A percentile compares a stretch with the other conserved stretches of the same genome.
Conservation (phyloP, 1,284 basidiomycete species). For the Trichosporon inkin region DNA sequence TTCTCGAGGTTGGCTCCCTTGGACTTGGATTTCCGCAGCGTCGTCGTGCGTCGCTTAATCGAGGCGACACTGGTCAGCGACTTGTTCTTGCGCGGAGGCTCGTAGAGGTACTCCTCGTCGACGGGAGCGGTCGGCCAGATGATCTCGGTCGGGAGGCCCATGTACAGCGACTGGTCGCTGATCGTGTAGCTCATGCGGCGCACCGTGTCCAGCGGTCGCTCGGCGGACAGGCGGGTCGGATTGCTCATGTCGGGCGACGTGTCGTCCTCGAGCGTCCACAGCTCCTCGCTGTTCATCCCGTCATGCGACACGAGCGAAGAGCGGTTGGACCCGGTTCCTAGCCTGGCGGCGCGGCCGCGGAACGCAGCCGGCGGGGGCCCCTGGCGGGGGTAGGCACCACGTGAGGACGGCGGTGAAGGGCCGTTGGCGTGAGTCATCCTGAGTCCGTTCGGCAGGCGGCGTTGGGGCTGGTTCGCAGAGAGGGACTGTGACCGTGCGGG, state of each 20-base stretch:
- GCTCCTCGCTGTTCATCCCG: conserved; percentile 41
- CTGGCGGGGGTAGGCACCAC: conserved; percentile 1
- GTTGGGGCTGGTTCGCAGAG: conserved; percentile 13
- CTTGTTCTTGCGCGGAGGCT: conserved; percentile 30
- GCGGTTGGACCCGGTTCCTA: conserved; percentile 29
- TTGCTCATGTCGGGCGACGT: conserved; percentile 46
- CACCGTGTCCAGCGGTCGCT: conserved; percentile 48
- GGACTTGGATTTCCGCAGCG: conserved; percentile 21
- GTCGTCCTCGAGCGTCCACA: conserved; percentile 39
- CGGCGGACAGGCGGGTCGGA: conserved; percentile 37
- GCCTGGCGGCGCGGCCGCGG: conserved; percentile 12
- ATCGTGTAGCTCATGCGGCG: conserved; percentile 34
- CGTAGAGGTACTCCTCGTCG: conserved; percentile 17
- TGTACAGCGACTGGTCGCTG: conserved; percentile 22
- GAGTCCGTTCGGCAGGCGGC: conserved; percentile 17
- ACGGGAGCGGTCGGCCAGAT: conserved; percentile 37
- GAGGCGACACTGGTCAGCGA: conserved; percentile 37
- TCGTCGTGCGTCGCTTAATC: conserved; percentile 21
- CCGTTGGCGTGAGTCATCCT: conserved; percentile 20
- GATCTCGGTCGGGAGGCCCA: conserved; percentile 25
- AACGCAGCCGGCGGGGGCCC: conserved; percentile 10
- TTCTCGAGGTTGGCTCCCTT: conserved; percentile 22
- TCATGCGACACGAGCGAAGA: conserved; percentile 33
- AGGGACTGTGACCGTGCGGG: conserved; percentile 1
- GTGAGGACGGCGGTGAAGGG: background rate